phyloP scores from a whole-genome alignment of 139 green algal genomes.

The Prasinococcaceae sp. region DNA sequence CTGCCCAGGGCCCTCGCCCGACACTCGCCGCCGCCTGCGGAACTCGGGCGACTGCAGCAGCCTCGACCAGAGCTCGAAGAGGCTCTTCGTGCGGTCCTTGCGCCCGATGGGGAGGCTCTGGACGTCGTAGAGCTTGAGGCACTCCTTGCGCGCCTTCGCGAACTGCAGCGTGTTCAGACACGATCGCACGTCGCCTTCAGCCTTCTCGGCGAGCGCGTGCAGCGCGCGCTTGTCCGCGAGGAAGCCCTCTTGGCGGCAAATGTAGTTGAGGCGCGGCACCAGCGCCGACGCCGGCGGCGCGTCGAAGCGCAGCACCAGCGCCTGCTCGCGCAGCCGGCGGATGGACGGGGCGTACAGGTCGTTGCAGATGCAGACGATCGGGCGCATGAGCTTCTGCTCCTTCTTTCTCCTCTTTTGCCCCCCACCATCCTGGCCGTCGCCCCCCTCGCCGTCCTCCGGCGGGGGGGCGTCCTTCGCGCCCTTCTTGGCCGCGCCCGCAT shows the following conservation, averaged over 20 bases:
- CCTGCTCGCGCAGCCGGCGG: conserved; percentile 60
- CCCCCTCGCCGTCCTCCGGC: background rate
- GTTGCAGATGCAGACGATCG: conserved; percentile 95
- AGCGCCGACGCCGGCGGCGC: conserved; percentile 18
- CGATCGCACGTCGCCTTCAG: conserved; percentile 65
- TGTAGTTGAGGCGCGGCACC: conserved; percentile 29
- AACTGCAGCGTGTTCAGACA: conserved; percentile 93
- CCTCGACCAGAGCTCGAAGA: too few species aligned
- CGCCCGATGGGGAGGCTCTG: too few species aligned
- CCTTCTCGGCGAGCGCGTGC: conserved; percentile 27
- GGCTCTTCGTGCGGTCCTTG: too few species aligned
- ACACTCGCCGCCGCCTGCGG: too few species aligned
- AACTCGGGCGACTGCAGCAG: too few species aligned
- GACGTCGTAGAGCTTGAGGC: too few species aligned
- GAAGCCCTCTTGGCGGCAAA: conserved; percentile 40
- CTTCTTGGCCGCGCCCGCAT: background rate
- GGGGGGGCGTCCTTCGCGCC: too few species aligned
- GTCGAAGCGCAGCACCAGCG: conserved; percentile 51
- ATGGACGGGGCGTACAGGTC: conserved; percentile 82
- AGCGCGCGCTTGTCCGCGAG: conserved; percentile 38
- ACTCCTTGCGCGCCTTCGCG: too few species aligned
- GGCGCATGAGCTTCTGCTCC: conserved; percentile 37
- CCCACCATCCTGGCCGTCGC: background rate
- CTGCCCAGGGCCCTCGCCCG: too few species aligned
- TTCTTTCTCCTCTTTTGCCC: background rate